A percentile compares a stretch with the other conserved stretches of the same genome.
phyloP scores from a whole-genome alignment of 441 rosid species.

The Arabidopsis hybrid region DNA sequence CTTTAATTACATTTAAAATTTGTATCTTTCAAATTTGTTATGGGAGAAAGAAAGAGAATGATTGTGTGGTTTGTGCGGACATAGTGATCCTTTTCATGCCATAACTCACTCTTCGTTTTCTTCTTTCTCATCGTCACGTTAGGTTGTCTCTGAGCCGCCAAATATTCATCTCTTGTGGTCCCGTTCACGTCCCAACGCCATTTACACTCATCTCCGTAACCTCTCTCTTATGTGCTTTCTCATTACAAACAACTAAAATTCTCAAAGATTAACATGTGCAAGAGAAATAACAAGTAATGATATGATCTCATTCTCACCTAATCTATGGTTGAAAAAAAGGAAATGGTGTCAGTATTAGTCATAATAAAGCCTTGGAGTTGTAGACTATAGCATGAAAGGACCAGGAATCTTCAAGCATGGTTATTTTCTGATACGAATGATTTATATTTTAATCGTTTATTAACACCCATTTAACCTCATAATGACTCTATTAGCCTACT shows the following conservation, averaged over 20 bases:
- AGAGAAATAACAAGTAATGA: slow-evolving; percentile 22
- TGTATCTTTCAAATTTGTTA: not conserved
- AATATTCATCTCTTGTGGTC: slow-evolving; percentile 40
- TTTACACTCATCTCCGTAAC: slow-evolving; percentile 31
- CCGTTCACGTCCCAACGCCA: slow-evolving; percentile 40
- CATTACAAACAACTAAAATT: slow-evolving; percentile 18
- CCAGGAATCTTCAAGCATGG: slow-evolving; percentile 46
- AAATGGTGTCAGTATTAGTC: slow-evolving; percentile 31
- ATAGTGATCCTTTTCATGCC: slow-evolving; percentile 43
- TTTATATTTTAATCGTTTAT: not conserved
- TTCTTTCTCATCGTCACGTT: slow-evolving; percentile 40
- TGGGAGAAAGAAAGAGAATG: slow-evolving; percentile 22
- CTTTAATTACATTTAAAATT: not conserved
- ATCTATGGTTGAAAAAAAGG: slow-evolving; percentile 13
- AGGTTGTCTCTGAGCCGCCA: slow-evolving; percentile 44
- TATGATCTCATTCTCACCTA: slow-evolving; percentile 31
- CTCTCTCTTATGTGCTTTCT: slow-evolving; percentile 16
- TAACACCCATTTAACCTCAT: slow-evolving; percentile 15
- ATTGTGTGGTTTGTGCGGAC: slow-evolving; percentile 34
- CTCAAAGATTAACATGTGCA: slow-evolving; percentile 19
- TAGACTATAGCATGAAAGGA: slow-evolving; percentile 34
- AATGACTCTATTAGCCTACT: slow-evolving; percentile 48
- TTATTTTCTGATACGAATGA: slow-evolving; percentile 3
- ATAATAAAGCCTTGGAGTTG: slow-evolving; percentile 22
- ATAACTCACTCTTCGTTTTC: slow-evolving; percentile 20